A percentile compares a stretch with the other conserved stretches of the same genome.
Conservation (phyloP, 306 rosid genomes). For the Casuarina equisetifolia region DNA sequence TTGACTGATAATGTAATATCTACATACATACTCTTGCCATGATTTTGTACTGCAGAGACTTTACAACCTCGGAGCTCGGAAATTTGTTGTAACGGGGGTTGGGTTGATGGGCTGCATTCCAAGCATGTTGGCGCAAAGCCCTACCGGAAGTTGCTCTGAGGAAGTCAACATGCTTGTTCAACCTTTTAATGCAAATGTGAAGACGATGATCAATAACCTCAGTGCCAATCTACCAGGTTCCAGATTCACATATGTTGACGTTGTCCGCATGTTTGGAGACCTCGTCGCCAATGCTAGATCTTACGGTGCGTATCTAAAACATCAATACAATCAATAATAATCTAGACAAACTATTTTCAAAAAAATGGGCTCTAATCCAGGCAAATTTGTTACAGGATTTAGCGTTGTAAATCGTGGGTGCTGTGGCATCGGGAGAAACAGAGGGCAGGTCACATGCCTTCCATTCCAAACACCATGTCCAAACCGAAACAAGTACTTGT, state of each 20-base stretch:
- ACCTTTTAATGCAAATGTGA: slow-evolving; percentile 76
- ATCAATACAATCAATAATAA: not conserved
- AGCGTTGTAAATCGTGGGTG: slow-evolving; percentile 63
- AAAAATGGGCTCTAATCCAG: too few species aligned
- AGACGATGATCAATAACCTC: slow-evolving; percentile 55
- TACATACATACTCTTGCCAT: too few species aligned
- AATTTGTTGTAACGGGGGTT: slow-evolving; percentile 65
- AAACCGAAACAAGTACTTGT: slow-evolving; percentile 62
- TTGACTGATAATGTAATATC: not conserved
- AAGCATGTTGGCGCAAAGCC: slow-evolving; percentile 75
- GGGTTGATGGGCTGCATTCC: slow-evolving; percentile 92
- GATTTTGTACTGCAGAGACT: slow-evolving; percentile 44
- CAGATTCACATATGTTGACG: slow-evolving; percentile 56
- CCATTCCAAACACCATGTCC: slow-evolving; percentile 80
- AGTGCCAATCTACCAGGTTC: slow-evolving; percentile 68
- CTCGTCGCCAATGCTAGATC: slow-evolving; percentile 53
- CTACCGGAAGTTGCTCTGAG: slow-evolving; percentile 59
- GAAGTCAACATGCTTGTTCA: slow-evolving; percentile 74
- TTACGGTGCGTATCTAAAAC: slow-evolving; percentile 41
- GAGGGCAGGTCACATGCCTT: slow-evolving; percentile 88
- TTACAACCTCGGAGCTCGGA: slow-evolving; percentile 87
- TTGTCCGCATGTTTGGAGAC: slow-evolving; percentile 56
- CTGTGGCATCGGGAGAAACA: slow-evolving; percentile 87
- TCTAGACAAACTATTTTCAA: too few species aligned
- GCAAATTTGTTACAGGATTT: slow-evolving; percentile 41